phyloP scores from a whole-genome alignment of 768 basidiomycete genomes.

The Sarcodon sp. region DNA sequence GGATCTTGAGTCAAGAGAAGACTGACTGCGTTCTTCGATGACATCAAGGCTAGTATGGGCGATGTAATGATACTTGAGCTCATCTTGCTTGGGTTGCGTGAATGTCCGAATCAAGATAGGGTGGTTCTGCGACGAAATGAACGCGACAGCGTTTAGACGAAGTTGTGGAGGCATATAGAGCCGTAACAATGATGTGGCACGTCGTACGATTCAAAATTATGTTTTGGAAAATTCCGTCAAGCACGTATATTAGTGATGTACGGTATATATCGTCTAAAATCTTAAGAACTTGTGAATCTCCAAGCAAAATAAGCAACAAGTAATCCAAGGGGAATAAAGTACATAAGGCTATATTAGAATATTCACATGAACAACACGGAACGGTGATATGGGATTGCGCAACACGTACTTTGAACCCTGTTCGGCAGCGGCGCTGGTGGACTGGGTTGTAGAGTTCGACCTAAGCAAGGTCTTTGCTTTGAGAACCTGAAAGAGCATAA shows the following conservation, averaged over 20 bases:
- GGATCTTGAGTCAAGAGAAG: slow-evolving; percentile 3
- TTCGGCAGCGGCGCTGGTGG: slow-evolving; percentile 35
- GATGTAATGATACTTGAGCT: slow-evolving; percentile 82
- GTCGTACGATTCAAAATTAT: slow-evolving; percentile 3
- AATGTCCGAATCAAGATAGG: slow-evolving; percentile 72
- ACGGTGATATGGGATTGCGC: slow-evolving; percentile 5
- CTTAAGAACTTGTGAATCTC: slow-evolving; percentile 42
- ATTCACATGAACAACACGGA: slow-evolving; percentile 1
- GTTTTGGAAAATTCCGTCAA: neutral
- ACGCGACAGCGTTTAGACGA: slow-evolving; percentile 71
- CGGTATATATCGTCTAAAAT: slow-evolving; percentile 7
- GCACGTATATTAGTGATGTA: slow-evolving; percentile 1
- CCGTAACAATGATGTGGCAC: neutral
- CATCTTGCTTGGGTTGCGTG: slow-evolving; percentile 38
- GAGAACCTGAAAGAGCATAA: slow-evolving; percentile 23
- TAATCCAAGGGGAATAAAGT: slow-evolving; percentile 70
- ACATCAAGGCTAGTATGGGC: slow-evolving; percentile 87
- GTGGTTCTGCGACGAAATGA: slow-evolving; percentile 76
- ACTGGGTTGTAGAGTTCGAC: slow-evolving; percentile 21
- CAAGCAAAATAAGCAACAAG: slow-evolving; percentile 84
- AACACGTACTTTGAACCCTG: slow-evolving; percentile 52
- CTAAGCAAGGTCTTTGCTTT: slow-evolving; percentile 38
- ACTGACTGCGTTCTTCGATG: slow-evolving; percentile 81
- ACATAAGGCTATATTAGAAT: slow-evolving; percentile 44
- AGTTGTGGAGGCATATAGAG: slow-evolving; percentile 51